Evolutionary conservation across 306 rosid species (phyloP).

Genomic region (Prinsepia uniflora): DNA sequence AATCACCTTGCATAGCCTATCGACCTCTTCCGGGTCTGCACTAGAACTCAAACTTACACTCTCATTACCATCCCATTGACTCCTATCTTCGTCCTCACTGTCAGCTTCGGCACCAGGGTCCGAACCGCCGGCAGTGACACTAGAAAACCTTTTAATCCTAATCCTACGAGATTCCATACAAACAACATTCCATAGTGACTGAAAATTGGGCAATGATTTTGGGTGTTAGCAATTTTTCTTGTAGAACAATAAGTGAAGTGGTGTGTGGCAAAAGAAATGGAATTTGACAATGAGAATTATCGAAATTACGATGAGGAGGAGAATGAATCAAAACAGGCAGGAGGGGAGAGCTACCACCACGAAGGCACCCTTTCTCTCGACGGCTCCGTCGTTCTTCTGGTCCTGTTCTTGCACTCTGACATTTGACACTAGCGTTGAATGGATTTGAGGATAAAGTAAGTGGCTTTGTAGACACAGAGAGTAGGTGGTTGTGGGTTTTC

Average conservation of each 20-base stretch:
- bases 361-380: constrained; percentile 50
- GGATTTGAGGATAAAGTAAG: too few species aligned
- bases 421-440: too few species aligned
- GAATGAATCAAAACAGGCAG: constrained; percentile 70
- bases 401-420: too few species aligned
- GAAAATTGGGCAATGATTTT: not conserved
- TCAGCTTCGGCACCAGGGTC: too few species aligned
- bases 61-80: too few species aligned
- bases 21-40: too few species aligned
- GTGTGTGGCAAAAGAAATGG: constrained; percentile 77
- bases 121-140: constrained; percentile 25
- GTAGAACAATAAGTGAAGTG: constrained; percentile 57
- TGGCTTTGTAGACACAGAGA: too few species aligned
- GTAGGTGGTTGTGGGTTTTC: too few species aligned
- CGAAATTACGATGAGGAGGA: constrained; percentile 50
- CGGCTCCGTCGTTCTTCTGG: constrained; percentile 25
- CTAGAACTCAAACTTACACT: too few species aligned
- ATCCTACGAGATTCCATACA: not conserved
- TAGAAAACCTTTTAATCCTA: constrained; percentile 27
- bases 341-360: constrained; percentile 76
- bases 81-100: too few species aligned
- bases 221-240: constrained; percentile 49
- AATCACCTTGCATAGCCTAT: too few species aligned
- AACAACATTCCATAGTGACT: constrained; percentile 18
- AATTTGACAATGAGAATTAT: constrained; percentile 66